Conservation (phyloP, 2,329 filamentous ascomycete genomes). For the Aspergillus sp. region DNA sequence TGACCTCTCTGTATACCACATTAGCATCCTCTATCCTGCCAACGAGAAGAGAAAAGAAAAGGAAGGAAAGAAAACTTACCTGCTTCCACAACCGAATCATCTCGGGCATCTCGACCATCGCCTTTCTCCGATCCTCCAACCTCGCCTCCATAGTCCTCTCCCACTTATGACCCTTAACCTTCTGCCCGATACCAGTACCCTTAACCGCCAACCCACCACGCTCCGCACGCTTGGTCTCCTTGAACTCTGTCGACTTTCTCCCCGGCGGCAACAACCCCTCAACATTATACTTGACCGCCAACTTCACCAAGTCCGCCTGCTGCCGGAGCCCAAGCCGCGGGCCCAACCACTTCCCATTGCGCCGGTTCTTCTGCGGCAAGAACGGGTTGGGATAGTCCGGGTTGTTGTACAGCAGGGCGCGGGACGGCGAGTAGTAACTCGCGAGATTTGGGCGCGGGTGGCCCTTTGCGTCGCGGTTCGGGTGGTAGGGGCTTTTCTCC, state of each 20-base stretch:
- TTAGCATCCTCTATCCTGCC: not conserved
- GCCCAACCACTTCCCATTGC: constrained; percentile 74
- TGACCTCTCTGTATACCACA: constrained; percentile 51
- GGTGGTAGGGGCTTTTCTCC: constrained; percentile 27
- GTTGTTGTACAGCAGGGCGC: constrained; percentile 27
- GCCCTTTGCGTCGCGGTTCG: constrained; percentile 37
- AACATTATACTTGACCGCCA: constrained; percentile 70
- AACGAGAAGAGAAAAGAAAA: not conserved
- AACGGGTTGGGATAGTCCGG: constrained; percentile 67
- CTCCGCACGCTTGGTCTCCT: constrained; percentile 63
- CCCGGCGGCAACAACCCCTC: constrained; percentile 72
- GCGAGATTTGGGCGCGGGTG: constrained; percentile 25
- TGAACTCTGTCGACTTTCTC: constrained; percentile 62
- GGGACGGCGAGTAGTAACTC: constrained; percentile 20
- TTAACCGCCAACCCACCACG: constrained; percentile 68
- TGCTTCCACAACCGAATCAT: constrained; percentile 90
- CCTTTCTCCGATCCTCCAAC: constrained; percentile 80
- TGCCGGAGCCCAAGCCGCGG: constrained; percentile 74
- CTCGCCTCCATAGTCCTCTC: constrained; percentile 76
- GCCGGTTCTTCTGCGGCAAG: constrained; percentile 65
- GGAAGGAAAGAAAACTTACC: constrained; percentile 45
- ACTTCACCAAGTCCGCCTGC: constrained; percentile 83
- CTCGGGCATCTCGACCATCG: constrained; percentile 90
- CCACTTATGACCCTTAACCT: constrained; percentile 90
- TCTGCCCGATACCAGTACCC: constrained; percentile 85